Conservation (phyloP, 2,329 filamentous ascomycete species). For the Apiospora pterosperma region DNA sequence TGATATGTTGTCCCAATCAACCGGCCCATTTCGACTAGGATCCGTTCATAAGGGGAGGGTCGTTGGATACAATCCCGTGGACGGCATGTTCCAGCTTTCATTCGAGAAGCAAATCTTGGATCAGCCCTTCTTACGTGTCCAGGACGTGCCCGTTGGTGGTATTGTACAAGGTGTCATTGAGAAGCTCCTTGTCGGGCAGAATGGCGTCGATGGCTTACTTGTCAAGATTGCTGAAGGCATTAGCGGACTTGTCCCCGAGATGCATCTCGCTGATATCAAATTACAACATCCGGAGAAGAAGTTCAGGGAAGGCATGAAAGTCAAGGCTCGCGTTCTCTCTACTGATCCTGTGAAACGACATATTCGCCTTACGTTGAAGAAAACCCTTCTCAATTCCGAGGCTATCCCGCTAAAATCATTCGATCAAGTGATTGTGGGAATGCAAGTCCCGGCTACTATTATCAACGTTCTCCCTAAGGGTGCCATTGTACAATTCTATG, state of each 20-base stretch:
- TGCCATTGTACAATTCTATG: slow-evolving; percentile 91
- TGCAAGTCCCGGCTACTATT: slow-evolving; percentile 82
- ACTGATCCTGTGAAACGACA: slow-evolving; percentile 72
- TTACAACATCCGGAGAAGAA: slow-evolving; percentile 95
- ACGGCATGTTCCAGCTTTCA: slow-evolving; percentile 82
- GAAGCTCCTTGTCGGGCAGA: slow-evolving; percentile 73
- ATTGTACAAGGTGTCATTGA: slow-evolving; percentile 81
- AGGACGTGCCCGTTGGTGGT: slow-evolving; percentile 81
- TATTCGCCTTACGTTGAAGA: slow-evolving; percentile 88
- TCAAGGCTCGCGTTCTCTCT: slow-evolving; percentile 84
- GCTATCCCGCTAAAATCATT: slow-evolving; percentile 75
- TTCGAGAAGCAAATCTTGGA: slow-evolving; percentile 79
- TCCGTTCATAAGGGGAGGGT: slow-evolving; percentile 79
- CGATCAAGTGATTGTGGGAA: slow-evolving; percentile 67
- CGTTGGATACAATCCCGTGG: slow-evolving; percentile 81
- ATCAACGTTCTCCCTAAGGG: slow-evolving; percentile 75
- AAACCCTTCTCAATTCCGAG: slow-evolving; percentile 88
- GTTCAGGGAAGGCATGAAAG: slow-evolving; percentile 79
- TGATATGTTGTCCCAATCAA: slow-evolving; percentile 72
- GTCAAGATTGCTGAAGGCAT: slow-evolving; percentile 84
- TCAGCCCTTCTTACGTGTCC: slow-evolving; percentile 85
- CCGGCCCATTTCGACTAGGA: slow-evolving; percentile 74
- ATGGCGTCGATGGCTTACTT: slow-evolving; percentile 77
- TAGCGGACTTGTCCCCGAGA: slow-evolving; percentile 81
- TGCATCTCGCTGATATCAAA: slow-evolving; percentile 83